These are phyloP conservation scores for Myxozyma monticola DNA, from an alignment of 805 yeast genomes.

Conservation along the genomic window DNA sequence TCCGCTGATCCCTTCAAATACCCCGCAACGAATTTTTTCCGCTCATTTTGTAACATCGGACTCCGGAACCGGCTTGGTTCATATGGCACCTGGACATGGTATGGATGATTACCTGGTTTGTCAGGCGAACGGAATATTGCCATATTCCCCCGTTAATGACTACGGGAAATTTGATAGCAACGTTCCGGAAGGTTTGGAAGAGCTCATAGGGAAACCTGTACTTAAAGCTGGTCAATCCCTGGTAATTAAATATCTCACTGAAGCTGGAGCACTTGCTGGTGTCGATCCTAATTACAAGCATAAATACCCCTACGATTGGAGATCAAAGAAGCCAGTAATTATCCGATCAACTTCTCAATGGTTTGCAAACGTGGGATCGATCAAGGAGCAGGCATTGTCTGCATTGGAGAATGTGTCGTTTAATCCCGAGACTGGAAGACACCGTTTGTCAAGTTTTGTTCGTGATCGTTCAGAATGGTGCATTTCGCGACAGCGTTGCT, in stretches of 20 bases:
- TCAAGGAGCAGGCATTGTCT: conserved; percentile 61
- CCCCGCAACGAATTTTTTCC: conserved; percentile 60
- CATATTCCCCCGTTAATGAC: conserved; percentile 77
- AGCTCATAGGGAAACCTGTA: conserved; percentile 59
- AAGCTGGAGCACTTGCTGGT: conserved; percentile 49
- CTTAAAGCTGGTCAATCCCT: conserved; percentile 55
- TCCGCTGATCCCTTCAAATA: conserved; percentile 47
- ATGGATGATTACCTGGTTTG: conserved; percentile 85
- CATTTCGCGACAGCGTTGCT: conserved; percentile 88
- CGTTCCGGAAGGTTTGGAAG: conserved; percentile 50
- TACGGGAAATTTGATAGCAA: conserved; percentile 64
- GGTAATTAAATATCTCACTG: conserved; percentile 48
- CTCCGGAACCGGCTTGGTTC: conserved; percentile 95
- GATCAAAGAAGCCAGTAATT: conserved; percentile 92
- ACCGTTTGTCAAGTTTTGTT: conserved; percentile 70
- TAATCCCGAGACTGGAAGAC: conserved; percentile 69
- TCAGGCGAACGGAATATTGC: conserved; percentile 52
- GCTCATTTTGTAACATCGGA: conserved; percentile 78
- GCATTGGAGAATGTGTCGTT: conserved; percentile 67
- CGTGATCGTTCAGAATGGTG: conserved; percentile 92
- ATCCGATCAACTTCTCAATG: conserved; percentile 96
- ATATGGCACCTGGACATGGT: conserved; percentile 98
- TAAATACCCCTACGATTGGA: conserved; percentile 96
- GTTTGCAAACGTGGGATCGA: conserved; percentile 82
- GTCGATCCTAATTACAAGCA: conserved; percentile 59